Evolutionary conservation across 148 eudicot species (phyloP).

Genomic region (Arctostaphylos glauca): DNA sequence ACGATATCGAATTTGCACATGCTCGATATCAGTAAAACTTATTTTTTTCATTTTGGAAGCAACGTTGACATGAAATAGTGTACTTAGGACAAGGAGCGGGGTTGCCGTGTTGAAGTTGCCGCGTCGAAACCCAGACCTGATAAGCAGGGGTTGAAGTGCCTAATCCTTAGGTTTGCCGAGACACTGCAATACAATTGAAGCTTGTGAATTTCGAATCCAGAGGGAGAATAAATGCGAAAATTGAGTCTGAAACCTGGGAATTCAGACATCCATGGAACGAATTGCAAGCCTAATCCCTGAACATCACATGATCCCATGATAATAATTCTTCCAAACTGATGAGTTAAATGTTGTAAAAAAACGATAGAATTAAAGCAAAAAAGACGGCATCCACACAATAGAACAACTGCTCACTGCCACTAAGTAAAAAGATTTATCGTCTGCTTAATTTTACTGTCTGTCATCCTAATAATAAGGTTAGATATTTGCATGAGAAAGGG

Average conservation of each 20-base stretch:
- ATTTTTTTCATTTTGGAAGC: background rate
- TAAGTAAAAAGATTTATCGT: background rate
- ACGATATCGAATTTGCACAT: background rate
- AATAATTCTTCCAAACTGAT: background rate
- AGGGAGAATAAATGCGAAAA: background rate
- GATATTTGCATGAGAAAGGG: slow-evolving; percentile 8
- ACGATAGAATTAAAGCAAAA: background rate
- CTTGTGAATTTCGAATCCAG: background rate
- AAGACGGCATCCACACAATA: background rate
- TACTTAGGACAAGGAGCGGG: background rate
- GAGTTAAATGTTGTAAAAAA: background rate
- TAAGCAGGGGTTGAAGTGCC: background rate
- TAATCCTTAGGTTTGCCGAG: background rate
- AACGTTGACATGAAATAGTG: background rate
- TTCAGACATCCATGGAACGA: background rate
- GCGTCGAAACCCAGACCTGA: background rate
- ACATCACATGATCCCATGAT: background rate
- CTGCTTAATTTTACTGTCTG: background rate
- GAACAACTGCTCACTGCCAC: background rate
- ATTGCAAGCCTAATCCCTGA: background rate
- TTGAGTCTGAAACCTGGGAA: background rate
- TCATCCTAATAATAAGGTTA: slow-evolving; percentile 6
- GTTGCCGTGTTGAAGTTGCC: background rate
- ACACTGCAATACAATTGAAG: background rate
- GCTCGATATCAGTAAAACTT: background rate